Percentiles rank a stretch among this genome's conserved stretches.
phyloP scores from a whole-genome alignment of 1,284 basidiomycete genomes.

The Jaminaea rosea region DNA sequence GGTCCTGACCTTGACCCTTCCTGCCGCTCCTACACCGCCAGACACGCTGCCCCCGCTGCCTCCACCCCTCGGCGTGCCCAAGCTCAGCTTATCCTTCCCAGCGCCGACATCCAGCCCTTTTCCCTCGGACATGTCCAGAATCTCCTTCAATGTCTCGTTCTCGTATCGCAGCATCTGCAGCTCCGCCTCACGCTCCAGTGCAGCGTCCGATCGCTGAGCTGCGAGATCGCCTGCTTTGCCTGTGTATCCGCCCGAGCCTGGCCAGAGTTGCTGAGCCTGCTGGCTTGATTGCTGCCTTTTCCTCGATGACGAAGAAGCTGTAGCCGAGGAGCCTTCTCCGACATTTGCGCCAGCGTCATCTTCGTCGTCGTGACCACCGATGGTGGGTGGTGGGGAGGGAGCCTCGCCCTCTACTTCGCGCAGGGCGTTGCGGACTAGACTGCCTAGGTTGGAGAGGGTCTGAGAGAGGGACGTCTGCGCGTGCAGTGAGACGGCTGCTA shows the following conservation, averaged over 20 bases:
- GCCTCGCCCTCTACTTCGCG: conserved; percentile 30
- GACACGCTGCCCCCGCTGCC: background rate
- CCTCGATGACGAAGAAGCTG: too few species aligned
- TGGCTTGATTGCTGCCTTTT: too few species aligned
- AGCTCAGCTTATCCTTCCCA: background rate
- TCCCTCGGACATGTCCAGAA: conserved; percentile 15
- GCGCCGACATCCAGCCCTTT: background rate
- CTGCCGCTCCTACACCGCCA: too few species aligned
- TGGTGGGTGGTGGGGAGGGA: too few species aligned
- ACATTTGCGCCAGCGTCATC: conserved; percentile 7
- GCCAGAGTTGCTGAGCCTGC: conserved; percentile 30
- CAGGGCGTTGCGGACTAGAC: conserved; percentile 28
- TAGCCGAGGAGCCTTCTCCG: conserved; percentile 8
- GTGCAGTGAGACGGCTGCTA: conserved; percentile 22
- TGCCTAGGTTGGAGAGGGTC: conserved; percentile 26
- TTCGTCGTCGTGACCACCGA: conserved; percentile 4
- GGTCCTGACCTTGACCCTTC: too few species aligned
- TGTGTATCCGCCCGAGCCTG: conserved; percentile 37
- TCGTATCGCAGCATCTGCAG: conserved; percentile 36
- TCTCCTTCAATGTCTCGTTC: conserved; percentile 36
- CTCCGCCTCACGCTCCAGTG: conserved; percentile 34
- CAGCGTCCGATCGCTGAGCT: conserved; percentile 18
- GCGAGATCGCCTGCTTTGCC: conserved; percentile 28
- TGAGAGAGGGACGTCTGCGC: conserved; percentile 24
- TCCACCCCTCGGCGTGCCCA: background rate